Percentiles rank a stretch among this genome's conserved stretches.
Evolutionary conservation across 805 yeast species (phyloP).

Genomic region (Yamadazyma laniorum): DNA sequence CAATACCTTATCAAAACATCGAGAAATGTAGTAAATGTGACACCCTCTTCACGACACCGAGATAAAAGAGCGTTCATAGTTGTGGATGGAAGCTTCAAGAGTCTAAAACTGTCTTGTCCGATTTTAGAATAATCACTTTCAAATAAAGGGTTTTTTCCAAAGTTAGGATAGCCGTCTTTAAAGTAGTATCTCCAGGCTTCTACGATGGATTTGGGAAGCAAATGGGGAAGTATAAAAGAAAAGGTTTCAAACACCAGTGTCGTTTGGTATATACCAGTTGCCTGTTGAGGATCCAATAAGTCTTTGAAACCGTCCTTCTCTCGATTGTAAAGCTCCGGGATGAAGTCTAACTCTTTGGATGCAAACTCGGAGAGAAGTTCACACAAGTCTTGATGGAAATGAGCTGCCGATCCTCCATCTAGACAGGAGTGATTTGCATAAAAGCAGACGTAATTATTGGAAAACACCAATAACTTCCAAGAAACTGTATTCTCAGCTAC

Average conservation of each 20-base stretch:
- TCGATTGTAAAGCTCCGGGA: background rate
- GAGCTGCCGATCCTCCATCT: conserved; percentile 33
- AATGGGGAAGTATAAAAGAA: background rate
- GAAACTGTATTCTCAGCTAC: conserved; percentile 14
- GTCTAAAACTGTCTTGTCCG: background rate
- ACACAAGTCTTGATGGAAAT: conserved; percentile 26
- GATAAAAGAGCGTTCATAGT: background rate
- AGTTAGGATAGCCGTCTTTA: conserved; percentile 6
- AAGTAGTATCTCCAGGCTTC: conserved; percentile 5
- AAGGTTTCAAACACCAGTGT: background rate
- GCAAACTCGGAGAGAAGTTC: background rate
- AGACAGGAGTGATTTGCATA: conserved; percentile 27
- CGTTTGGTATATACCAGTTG: background rate
- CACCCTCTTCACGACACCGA: conserved; percentile 2
- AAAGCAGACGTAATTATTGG: conserved; percentile 20
- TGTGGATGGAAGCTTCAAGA: conserved; percentile 1
- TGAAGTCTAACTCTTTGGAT: background rate
- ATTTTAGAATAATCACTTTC: background rate
- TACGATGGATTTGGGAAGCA: background rate
- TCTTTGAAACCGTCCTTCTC: background rate
- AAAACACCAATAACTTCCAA: conserved; percentile 22
- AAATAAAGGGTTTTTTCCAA: conserved; percentile 6
- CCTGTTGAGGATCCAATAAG: background rate
- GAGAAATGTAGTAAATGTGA: conserved; percentile 13
- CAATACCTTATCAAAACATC: conserved; percentile 9